phyloP scores from a whole-genome alignment of 2,329 filamentous ascomycete genomes.

The Aspergillus caelatus region DNA sequence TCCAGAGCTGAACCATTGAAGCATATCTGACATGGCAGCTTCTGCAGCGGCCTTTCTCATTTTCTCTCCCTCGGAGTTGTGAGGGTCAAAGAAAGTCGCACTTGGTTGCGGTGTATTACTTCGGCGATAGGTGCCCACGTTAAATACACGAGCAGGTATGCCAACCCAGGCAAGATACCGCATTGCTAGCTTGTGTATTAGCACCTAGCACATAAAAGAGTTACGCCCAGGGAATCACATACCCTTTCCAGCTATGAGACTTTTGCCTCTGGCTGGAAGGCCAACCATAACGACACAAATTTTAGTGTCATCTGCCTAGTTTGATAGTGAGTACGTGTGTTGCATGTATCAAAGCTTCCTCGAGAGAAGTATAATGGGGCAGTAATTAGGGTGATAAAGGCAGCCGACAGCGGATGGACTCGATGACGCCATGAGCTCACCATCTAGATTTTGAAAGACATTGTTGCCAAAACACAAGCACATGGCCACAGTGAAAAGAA shows the following conservation, averaged over 20 bases:
- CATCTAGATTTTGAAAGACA: neutral
- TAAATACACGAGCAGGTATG: conserved; percentile 91
- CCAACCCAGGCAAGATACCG: conserved; percentile 97
- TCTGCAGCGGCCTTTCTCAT: conserved; percentile 86
- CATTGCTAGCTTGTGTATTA: conserved; percentile 62
- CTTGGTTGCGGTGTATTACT: conserved; percentile 85
- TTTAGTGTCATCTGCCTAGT: conserved; percentile 91
- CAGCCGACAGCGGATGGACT: neutral
- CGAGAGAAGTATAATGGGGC: neutral
- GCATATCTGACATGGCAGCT: conserved; percentile 90
- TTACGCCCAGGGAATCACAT: conserved; percentile 33
- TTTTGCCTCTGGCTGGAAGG: conserved; percentile 92
- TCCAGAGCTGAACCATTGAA: conserved; percentile 79
- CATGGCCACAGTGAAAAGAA: neutral
- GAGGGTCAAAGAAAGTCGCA: conserved; percentile 92
- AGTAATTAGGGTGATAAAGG: neutral
- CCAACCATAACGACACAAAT: conserved; percentile 99
- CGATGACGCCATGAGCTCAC: conserved; percentile 6
- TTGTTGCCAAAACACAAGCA: neutral
- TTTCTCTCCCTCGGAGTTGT: conserved; percentile 87
- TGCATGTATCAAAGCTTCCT: neutral
- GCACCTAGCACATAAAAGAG: neutral
- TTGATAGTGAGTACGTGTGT: conserved; percentile 13
- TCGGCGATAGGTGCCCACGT: conserved; percentile 93
- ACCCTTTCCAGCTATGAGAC: conserved; percentile 97